Evolutionary conservation across 106 monocot species (phyloP), one percentile per base, ranked within the genome.

Genomic region (Agapanthus africanus): DNA sequence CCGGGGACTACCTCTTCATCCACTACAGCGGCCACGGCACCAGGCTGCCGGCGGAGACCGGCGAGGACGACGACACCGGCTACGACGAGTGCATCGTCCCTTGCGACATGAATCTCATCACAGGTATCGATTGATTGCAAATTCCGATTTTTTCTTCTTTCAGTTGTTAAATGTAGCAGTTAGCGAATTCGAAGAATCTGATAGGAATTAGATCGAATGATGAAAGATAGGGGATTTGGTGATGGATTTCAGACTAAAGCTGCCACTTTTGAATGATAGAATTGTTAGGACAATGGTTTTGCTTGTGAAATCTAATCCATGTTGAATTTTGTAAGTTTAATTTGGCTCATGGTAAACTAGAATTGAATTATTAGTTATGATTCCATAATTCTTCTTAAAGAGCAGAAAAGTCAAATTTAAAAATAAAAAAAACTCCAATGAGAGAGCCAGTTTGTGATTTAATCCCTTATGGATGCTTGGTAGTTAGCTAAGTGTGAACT

Each of bases 11-110:
- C 65, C 84, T 97, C 42, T 91, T 97, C 78, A 59, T 97, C 47
- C 95, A 88, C 67, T 97, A 91, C 82, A 97, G 95, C 65, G 95
- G 95, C 13, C 95, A 97, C 19, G 95, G 95, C 28, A 91, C 91
- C 7, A 79, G 95, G 15, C 77, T 97, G 23, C 95, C 95, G 14
- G 86, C 95, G n/a, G 95, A 91, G 84, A 91, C 88, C 27, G 95
- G 95, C n/a, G 91, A 88, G 42, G 67, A 82, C 32, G 95, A 97
- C 63, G 91, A 91, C 62, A 97, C 95, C 6, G 95, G 95, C 22
- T 75, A 44, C 42, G 75, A 75, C 40, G 75, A 75, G 75, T 75
- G 75, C 41, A 75, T 75, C 44, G 75, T 75, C 14, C 75, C 75
- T 46, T 75, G 68, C 47, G 75, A 75, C 27, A 75, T 75, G 75